A percentile compares a stretch with the other conserved stretches of the same genome.
These are phyloP conservation scores for Xenosphaeropsis pyriputrescens DNA, from an alignment of 2,329 filamentous ascomycete genomes.

Conservation along the genomic window DNA sequence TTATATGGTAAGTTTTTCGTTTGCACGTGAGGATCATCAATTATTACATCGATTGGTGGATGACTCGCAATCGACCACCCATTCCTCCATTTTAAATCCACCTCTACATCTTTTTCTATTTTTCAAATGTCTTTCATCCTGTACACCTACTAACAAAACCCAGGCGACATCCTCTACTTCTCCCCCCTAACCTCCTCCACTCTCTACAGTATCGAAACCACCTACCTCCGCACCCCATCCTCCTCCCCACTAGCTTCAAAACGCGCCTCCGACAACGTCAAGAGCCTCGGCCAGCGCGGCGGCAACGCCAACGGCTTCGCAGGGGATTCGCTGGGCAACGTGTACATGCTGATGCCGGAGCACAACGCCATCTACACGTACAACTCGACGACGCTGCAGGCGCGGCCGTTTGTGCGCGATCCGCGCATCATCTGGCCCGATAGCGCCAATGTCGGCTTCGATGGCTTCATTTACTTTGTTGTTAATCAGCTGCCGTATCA, in stretches of 20 bases:
- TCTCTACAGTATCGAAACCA: constrained; percentile 19
- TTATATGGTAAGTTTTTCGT: too few relatives aligned
- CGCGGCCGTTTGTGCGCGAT: constrained; percentile 23
- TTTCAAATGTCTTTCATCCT: background rate
- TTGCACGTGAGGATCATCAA: too few relatives aligned
- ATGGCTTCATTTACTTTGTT: constrained; percentile 31
- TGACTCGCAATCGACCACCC: too few relatives aligned
- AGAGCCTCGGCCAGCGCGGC: constrained; percentile 26
- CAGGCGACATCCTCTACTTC: constrained; percentile 23
- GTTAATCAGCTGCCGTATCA: constrained; percentile 33
- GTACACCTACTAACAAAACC: constrained; percentile 15
- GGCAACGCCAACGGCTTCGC: constrained; percentile 29
- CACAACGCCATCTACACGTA: constrained; percentile 29
- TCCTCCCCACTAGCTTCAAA: constrained; percentile 21
- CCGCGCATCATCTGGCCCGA: constrained; percentile 28
- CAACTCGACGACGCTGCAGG: constrained; percentile 21
- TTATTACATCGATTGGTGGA: too few relatives aligned
- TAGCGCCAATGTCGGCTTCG: constrained; percentile 23
- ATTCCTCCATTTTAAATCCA: too few relatives aligned
- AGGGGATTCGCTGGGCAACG: constrained; percentile 24
- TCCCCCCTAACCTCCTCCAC: constrained; percentile 22
- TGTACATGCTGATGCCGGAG: constrained; percentile 30
- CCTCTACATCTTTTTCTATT: too few relatives aligned
- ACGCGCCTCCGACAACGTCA: constrained; percentile 27
- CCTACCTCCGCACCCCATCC: constrained; percentile 20